Evolutionary conservation across 495 filamentous ascomycete species (phyloP).

Genomic region (Talaromyces ruber): DNA sequence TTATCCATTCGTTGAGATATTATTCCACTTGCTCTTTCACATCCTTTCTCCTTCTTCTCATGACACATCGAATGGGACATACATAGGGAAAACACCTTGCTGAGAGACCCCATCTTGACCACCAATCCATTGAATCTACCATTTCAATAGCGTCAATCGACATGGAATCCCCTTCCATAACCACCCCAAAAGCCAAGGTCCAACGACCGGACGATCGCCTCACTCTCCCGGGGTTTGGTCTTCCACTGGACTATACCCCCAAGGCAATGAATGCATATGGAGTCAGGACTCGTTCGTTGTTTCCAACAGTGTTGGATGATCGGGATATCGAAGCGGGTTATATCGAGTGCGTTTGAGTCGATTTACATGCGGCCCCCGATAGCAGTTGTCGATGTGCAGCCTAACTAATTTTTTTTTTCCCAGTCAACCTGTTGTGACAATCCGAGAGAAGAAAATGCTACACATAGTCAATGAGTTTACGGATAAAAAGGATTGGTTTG

Average conservation of each 20-base stretch:
- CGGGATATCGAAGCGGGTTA: conserved; percentile 26
- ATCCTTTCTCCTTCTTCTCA: neutral
- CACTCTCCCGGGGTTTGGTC: conserved; percentile 31
- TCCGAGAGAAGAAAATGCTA: conserved; percentile 31
- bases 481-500: conserved; percentile 43
- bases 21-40: neutral
- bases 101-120: neutral
- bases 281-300: conserved; percentile 18
- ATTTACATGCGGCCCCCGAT: neutral
- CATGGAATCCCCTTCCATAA: neutral
- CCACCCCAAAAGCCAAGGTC: neutral
- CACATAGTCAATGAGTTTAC: conserved; percentile 31
- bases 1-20: neutral
- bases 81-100: neutral
- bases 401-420: neutral
- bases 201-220: neutral
- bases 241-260: conserved; percentile 27
- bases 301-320: conserved; percentile 23
- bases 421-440: conserved; percentile 10
- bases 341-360: conserved; percentile 17
- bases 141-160: neutral
- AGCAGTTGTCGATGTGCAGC: neutral
- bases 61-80: neutral
- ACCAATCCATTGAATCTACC: neutral
- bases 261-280: conserved; percentile 7